phyloP scores from a whole-genome alignment of 306 rosid species.

The Medicago ruthenica region DNA sequence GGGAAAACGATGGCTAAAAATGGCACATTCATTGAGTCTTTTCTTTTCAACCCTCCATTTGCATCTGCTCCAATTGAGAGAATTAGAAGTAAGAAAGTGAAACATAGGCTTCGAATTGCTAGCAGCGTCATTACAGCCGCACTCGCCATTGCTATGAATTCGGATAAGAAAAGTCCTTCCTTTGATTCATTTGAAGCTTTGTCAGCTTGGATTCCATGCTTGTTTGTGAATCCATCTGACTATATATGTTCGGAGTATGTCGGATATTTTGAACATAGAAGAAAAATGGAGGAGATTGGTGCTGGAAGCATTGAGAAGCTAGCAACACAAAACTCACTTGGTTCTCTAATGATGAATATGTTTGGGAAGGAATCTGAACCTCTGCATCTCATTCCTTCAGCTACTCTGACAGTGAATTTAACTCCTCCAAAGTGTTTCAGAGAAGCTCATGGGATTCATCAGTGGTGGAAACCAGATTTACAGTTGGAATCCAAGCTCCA shows the following conservation, averaged over 20 bases:
- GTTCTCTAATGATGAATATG: constrained; percentile 67
- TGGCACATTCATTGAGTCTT: constrained; percentile 65
- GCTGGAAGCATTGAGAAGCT: constrained; percentile 77
- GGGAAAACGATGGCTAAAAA: constrained; percentile 84
- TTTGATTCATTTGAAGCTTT: constrained; percentile 63
- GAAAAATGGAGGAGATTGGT: constrained; percentile 85
- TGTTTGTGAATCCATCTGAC: constrained; percentile 85
- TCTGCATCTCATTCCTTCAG: constrained; percentile 90
- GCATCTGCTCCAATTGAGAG: constrained; percentile 86
- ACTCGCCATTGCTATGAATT: constrained; percentile 71
- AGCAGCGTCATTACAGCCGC: constrained; percentile 83
- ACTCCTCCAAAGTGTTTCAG: constrained; percentile 58
- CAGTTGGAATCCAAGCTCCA: constrained; percentile 54
- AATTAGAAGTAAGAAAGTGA: constrained; percentile 64
- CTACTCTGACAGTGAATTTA: constrained; percentile 55
- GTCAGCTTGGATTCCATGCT: constrained; percentile 74
- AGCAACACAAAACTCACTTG: constrained; percentile 80
- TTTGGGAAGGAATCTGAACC: constrained; percentile 78
- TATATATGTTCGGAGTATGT: constrained; percentile 75
- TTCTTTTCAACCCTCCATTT: constrained; percentile 90
- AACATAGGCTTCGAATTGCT: constrained; percentile 76
- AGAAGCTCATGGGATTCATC: constrained; percentile 95
- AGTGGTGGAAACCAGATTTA: constrained; percentile 84
- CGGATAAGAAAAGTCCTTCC: constrained; percentile 50
- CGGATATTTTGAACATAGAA: constrained; percentile 89